phyloP scores from a whole-genome alignment of 2,329 filamentous ascomycete species.

The Thielaviopsis populi region DNA sequence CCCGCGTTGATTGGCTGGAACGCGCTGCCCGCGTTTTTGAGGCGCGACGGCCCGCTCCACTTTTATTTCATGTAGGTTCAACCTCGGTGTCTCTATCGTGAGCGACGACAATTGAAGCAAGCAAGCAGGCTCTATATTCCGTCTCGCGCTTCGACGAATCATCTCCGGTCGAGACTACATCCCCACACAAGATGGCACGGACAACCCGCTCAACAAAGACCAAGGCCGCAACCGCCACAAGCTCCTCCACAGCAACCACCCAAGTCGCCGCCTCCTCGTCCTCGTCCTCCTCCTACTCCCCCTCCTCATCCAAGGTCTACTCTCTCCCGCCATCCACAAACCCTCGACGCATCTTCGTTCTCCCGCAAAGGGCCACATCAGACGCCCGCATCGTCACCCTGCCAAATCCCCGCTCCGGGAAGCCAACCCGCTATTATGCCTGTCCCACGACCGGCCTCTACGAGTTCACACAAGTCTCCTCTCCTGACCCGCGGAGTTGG shows the following conservation, averaged over 20 bases:
- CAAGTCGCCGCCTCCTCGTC: constrained; percentile 22
- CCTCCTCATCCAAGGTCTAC: constrained; percentile 26
- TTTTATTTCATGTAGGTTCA: background rate
- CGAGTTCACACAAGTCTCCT: constrained; percentile 45
- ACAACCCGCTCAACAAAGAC: constrained; percentile 32
- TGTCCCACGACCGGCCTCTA: constrained; percentile 48
- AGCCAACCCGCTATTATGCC: constrained; percentile 44
- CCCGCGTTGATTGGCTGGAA: constrained; percentile 3
- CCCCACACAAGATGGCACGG: constrained; percentile 30
- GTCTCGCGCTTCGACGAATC: background rate
- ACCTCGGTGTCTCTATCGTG: background rate
- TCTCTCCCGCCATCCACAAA: constrained; percentile 28
- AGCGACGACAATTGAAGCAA: too few relatives aligned
- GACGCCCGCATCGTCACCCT: constrained; percentile 45
- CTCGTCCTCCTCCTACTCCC: constrained; percentile 23
- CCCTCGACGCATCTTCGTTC: constrained; percentile 42
- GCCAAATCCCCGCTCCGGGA: constrained; percentile 41
- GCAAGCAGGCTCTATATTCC: too few relatives aligned
- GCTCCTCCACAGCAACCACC: constrained; percentile 22
- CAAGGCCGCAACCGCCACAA: constrained; percentile 20
- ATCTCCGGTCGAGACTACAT: background rate
- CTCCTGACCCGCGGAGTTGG: constrained; percentile 43
- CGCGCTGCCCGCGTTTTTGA: background rate
- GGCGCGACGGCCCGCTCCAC: background rate
- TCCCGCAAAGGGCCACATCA: constrained; percentile 39